These are phyloP conservation scores for Aspergillus bertholletiae DNA, from an alignment of 495 filamentous ascomycete genomes.

Conservation along the genomic window DNA sequence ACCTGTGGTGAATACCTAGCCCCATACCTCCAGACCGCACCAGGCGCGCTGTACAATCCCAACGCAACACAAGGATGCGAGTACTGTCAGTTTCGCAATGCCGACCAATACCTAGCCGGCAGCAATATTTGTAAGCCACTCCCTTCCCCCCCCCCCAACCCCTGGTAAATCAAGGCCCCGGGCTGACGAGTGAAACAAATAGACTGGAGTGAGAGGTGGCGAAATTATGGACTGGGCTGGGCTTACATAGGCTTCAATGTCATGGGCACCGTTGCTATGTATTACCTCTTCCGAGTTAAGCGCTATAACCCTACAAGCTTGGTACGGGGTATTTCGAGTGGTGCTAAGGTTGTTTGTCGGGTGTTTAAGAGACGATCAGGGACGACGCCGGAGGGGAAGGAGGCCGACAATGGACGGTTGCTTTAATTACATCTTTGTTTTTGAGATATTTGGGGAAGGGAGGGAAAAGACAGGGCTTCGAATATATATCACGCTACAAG, in stretches of 20 bases:
- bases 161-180: background rate
- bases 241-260: conserved; percentile 52
- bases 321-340: conserved; percentile 24
- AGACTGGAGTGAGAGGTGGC: conserved; percentile 46
- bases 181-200: conserved; percentile 1
- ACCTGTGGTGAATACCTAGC: conserved; percentile 48
- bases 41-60: conserved; percentile 44
- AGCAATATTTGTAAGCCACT: conserved; percentile 48
- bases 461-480: too few relatives aligned
- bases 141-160: too few relatives aligned
- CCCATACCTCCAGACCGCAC: conserved; percentile 26
- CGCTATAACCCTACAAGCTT: conserved; percentile 40
- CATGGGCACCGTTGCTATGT: conserved; percentile 43
- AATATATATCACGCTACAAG: too few relatives aligned
- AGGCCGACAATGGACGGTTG: conserved; percentile 45
- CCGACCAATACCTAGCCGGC: conserved; percentile 44
- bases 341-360: conserved; percentile 31
- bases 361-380: conserved; percentile 47
- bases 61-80: conserved; percentile 35
- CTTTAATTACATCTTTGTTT: background rate
- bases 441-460: background rate
- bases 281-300: conserved; percentile 53
- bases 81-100: conserved; percentile 43
- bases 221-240: conserved; percentile 53
- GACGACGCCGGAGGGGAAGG: conserved; percentile 55